These are phyloP conservation scores for Drosera spatulata DNA, from an alignment of 179 eudicot species.

Conservation along the genomic window DNA sequence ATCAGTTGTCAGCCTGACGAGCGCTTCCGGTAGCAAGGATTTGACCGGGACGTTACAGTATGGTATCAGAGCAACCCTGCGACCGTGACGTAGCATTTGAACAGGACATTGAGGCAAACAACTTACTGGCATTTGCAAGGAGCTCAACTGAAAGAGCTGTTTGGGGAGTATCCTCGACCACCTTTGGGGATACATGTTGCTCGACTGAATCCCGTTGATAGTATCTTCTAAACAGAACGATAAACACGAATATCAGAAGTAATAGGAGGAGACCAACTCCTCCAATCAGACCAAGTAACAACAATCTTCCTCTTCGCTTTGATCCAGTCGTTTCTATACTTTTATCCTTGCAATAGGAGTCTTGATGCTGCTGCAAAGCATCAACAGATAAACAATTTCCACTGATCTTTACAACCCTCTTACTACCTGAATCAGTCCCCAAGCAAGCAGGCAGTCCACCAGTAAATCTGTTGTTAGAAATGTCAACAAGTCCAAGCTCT, in stretches of 20 bases:
- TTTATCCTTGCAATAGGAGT: conserved; percentile 26
- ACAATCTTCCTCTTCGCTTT: conserved; percentile 12
- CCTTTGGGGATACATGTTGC: conserved; percentile 25
- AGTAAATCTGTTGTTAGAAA: conserved; percentile 38
- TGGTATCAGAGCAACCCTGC: too few species aligned
- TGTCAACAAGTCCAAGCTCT: conserved; percentile 45
- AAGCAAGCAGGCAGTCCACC: conserved; percentile 54
- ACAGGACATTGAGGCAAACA: too few species aligned
- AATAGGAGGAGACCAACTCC: conserved; percentile 23
- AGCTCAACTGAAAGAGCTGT: conserved; percentile 44
- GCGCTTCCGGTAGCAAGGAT: too few species aligned
- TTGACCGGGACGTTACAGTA: too few species aligned
- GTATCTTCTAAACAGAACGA: conserved; percentile 23
- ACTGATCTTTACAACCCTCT: conserved; percentile 30
- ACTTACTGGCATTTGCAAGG: conserved; percentile 69
- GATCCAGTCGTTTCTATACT: conserved; percentile 8
- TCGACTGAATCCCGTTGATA: conserved; percentile 3
- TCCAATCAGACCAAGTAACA: conserved; percentile 28
- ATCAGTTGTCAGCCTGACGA: too few species aligned
- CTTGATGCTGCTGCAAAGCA: conserved; percentile 28
- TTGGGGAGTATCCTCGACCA: conserved; percentile 25
- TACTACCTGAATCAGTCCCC: conserved; percentile 10
- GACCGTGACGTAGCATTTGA: too few species aligned
- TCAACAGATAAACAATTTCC: conserved; percentile 48
- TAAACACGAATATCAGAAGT: conserved; percentile 18